Evolutionary conservation across 192 early-diverging fungal species (phyloP).

Genomic region (Coemansia nantahalensis): DNA sequence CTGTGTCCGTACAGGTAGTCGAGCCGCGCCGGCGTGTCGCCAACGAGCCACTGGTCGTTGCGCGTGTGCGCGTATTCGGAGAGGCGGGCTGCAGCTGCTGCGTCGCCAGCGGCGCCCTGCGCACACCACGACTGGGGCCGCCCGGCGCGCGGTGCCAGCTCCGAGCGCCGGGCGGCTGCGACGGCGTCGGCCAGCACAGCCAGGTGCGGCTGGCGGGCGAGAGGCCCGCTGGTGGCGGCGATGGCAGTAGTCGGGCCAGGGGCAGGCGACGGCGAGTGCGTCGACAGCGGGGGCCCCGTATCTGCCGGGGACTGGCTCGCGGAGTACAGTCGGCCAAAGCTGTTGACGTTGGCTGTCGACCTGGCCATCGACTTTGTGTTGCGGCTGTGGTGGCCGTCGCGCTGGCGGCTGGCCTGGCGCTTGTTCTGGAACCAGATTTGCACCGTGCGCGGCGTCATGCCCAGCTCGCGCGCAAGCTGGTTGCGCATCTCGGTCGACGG

Average conservation of each 20-base stretch:
- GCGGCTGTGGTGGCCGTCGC: conserved; percentile 53
- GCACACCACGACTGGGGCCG: no score
- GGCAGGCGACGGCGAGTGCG: no score
- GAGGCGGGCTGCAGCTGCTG: background rate
- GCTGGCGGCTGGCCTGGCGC: conserved; percentile 71
- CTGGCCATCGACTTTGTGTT: conserved; percentile 45
- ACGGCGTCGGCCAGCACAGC: conserved; percentile 4
- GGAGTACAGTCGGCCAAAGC: conserved; percentile 15
- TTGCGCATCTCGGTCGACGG: conserved; percentile 80
- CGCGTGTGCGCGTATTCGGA: conserved; percentile 35
- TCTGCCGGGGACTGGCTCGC: conserved; percentile 23
- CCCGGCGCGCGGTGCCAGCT: background rate
- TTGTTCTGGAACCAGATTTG: conserved; percentile 99
- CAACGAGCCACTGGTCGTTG: conserved; percentile 45
- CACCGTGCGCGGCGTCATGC: conserved; percentile 88
- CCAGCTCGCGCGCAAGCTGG: conserved; percentile 71
- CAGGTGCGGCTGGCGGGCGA: background rate
- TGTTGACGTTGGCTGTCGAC: conserved; percentile 13
- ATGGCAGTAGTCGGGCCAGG: no score
- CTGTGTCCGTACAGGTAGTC: conserved; percentile 35
- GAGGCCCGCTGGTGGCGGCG: conserved; percentile 4
- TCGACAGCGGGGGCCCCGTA: no score
- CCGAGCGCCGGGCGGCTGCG: background rate
- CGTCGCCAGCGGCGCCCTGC: conserved; percentile 7
- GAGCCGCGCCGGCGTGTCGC: conserved; percentile 24